A percentile compares a stretch with the other conserved stretches of the same genome.
phyloP scores from a whole-genome alignment of 2,329 filamentous ascomycete species.

The Aureobasidium namibiae region DNA sequence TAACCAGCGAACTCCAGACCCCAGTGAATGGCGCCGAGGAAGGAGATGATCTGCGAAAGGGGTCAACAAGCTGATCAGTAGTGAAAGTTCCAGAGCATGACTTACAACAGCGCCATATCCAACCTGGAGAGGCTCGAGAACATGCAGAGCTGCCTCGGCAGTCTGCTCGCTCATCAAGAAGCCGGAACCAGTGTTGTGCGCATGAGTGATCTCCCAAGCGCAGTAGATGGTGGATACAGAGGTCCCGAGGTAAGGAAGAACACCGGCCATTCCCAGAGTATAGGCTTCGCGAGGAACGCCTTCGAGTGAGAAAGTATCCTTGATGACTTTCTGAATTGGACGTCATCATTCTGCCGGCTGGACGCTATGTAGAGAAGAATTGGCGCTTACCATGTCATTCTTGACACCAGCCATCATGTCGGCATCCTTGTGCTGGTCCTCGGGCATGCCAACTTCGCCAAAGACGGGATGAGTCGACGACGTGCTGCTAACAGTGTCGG shows the following conservation, averaged over 20 bases:
- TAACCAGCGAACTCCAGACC: slow-evolving; percentile 75
- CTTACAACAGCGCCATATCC: slow-evolving; percentile 79
- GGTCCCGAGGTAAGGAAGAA: slow-evolving; percentile 64
- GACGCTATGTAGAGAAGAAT: neutral
- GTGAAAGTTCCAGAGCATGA: slow-evolving; percentile 17
- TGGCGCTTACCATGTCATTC: slow-evolving; percentile 25
- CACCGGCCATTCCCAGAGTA: slow-evolving; percentile 43
- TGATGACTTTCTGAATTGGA: slow-evolving; percentile 34
- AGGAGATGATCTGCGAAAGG: slow-evolving; percentile 66
- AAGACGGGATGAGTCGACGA: slow-evolving; percentile 42
- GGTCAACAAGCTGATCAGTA: neutral
- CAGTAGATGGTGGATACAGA: slow-evolving; percentile 76
- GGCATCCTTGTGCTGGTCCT: slow-evolving; percentile 26
- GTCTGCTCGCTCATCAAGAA: slow-evolving; percentile 61
- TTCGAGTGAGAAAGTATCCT: slow-evolving; percentile 39
- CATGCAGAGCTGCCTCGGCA: slow-evolving; percentile 61
- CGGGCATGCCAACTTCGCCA: slow-evolving; percentile 29
- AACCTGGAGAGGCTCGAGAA: slow-evolving; percentile 80
- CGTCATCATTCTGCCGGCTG: slow-evolving; percentile 14
- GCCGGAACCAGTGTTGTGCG: slow-evolving; percentile 51
- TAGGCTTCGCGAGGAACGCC: slow-evolving; percentile 41
- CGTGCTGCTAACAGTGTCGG: slow-evolving; percentile 51
- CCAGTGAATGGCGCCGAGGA: slow-evolving; percentile 91
- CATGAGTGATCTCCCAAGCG: slow-evolving; percentile 71
- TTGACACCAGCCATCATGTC: slow-evolving; percentile 41